Evolutionary conservation across 192 early-diverging fungal species (phyloP).

Genomic region (Entophlyctis luteolus): DNA sequence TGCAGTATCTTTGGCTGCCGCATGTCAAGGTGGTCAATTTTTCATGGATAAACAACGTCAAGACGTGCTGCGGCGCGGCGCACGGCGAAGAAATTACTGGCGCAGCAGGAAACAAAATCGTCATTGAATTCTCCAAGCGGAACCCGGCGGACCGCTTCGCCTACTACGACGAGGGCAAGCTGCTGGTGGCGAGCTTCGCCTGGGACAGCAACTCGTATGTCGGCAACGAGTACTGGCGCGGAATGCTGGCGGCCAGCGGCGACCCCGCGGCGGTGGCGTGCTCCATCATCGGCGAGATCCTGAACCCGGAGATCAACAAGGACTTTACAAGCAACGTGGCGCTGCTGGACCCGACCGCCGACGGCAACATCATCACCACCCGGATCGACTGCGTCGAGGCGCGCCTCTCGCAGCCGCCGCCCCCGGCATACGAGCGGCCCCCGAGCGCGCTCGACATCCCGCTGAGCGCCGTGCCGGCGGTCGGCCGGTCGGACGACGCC

Average conservation of each 20-base stretch:
- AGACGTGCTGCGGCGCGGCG: neutral
- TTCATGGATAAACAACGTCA: slow-evolving; percentile 19
- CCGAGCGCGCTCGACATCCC: too few species aligned
- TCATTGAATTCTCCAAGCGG: slow-evolving; percentile 34
- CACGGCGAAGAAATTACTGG: neutral
- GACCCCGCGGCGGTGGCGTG: slow-evolving; percentile 42
- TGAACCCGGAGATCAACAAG: slow-evolving; percentile 38
- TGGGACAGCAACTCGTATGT: slow-evolving; percentile 41
- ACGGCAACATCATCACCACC: too few species aligned
- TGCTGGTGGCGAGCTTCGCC: slow-evolving; percentile 38
- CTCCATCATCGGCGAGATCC: slow-evolving; percentile 36
- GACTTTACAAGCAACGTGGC: slow-evolving; percentile 12
- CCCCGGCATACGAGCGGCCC: too few species aligned
- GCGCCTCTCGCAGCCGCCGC: too few species aligned
- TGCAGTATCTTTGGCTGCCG: neutral
- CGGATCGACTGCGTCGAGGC: too few species aligned
- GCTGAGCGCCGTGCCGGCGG: too few species aligned
- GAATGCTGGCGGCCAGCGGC: slow-evolving; percentile 27
- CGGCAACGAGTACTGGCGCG: slow-evolving; percentile 41
- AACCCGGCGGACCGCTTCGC: slow-evolving; percentile 27
- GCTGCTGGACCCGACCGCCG: neutral
- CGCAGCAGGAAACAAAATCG: slow-evolving; percentile 28
- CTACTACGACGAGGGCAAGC: slow-evolving; percentile 2
- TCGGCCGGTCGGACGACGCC: too few species aligned
- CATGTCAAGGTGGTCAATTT: slow-evolving; percentile 31